Evolutionary conservation across 2,329 filamentous ascomycete species (phyloP), one percentile per base, ranked within the genome.

Genomic region (Neofusicoccum sp.): DNA sequence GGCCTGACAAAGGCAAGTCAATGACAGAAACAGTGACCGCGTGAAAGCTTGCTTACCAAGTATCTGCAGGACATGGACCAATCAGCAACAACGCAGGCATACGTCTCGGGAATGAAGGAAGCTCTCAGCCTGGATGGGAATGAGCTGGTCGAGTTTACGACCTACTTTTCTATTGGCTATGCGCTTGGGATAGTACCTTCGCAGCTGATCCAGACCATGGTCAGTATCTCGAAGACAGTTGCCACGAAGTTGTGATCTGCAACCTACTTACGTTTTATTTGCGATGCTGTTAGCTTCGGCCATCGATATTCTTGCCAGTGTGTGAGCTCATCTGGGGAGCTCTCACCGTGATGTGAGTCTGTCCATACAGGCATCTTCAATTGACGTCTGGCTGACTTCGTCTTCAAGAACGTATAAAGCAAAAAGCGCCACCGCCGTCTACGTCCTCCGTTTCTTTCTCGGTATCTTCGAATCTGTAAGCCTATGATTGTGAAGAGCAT

Each of bases 21-120:
- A 88, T 70, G 72, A 87, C 43, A 85, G 88, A 76, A 83, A 82
- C 69, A 87, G 84, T 84, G 87, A 87, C 83, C 85, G 85, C 3
- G 78, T 82, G 47, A 81, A 84, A 62, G 2, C 28, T 12, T 56
- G 6, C 41, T 45, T 37, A 56, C 37, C 16, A 5, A 8, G 5
- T 7, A 84, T 3, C 85, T 82, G 78, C 81, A 78, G 70, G 86
- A 88, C 69, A 83, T 88, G 33, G 88, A 82, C 68, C 85, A 85
- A 0, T 78, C 84, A 56, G 77, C 88, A 47, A 63, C 49, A 4
- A 63, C 61, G 16, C 49, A 63, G 34, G 50, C 61, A 6, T 67
- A 67, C n/a, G 66, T 66, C 34, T 62, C 64, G 22, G 66, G 64
- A 39, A 66, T 65, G 66, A 66, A 66, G n/a, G 66, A 67, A 37